These are phyloP conservation scores for Choricystis sp. DNA, from an alignment of 139 green algal genomes.

Conservation along the genomic window DNA sequence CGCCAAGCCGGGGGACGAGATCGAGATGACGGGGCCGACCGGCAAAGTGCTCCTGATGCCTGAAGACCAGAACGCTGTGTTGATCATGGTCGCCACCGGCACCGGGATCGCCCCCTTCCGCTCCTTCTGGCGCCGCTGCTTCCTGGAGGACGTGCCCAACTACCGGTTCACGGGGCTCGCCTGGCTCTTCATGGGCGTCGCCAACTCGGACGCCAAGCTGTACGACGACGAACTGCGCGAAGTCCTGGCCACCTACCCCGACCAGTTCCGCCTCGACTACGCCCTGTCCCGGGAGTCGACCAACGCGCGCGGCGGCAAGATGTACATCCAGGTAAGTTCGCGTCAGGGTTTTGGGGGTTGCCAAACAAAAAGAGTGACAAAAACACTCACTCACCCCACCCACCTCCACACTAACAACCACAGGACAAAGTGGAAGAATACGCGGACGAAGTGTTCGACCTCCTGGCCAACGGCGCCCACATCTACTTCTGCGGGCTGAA, in stretches of 20 bases:
- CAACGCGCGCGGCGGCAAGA: slow-evolving; percentile 83
- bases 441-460: slow-evolving; percentile 88
- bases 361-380: too few relatives aligned
- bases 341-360: too few relatives aligned
- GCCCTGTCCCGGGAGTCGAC: slow-evolving; percentile 76
- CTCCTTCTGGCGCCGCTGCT: slow-evolving; percentile 87
- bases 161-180: slow-evolving; percentile 83
- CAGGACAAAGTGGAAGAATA: slow-evolving; percentile 97
- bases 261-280: slow-evolving; percentile 95
- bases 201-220: slow-evolving; percentile 89
- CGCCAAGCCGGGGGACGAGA: slow-evolving; percentile 70
- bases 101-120: slow-evolving; percentile 97
- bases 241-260: slow-evolving; percentile 40
- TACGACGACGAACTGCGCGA: slow-evolving; percentile 91
- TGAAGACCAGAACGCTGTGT: slow-evolving; percentile 62
- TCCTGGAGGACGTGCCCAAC: slow-evolving; percentile 77
- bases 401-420: too few relatives aligned
- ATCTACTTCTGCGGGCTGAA: slow-evolving; percentile 99
- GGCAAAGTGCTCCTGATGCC: slow-evolving; percentile 95
- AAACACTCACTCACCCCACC: too few relatives aligned
- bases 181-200: slow-evolving; percentile 99
- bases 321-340: too few relatives aligned
- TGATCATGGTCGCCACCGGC: slow-evolving; percentile 97
- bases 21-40: slow-evolving; percentile 91
- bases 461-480: slow-evolving; percentile 87